phyloP scores from a whole-genome alignment of 1,284 basidiomycete species.

The Ceratobasidium sp. region DNA sequence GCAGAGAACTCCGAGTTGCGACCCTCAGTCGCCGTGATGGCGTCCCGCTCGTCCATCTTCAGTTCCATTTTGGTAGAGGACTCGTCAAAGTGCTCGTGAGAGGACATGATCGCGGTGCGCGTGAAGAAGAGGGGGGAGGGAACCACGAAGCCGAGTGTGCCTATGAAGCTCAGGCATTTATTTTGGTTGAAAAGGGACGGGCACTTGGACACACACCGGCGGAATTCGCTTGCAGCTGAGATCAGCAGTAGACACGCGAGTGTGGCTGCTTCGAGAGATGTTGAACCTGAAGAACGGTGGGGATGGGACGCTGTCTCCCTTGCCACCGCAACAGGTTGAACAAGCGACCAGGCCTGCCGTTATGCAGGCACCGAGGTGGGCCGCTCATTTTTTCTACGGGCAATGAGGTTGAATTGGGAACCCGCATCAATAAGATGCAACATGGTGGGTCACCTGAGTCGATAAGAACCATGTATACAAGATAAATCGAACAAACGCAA shows the following conservation, averaged over 20 bases:
- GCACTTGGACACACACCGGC: constrained; percentile 23
- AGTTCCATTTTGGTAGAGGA: constrained; percentile 25
- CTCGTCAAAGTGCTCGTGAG: constrained; percentile 31
- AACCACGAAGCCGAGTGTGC: background rate
- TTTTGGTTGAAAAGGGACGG: constrained; percentile 35
- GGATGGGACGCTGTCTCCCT: constrained; percentile 26
- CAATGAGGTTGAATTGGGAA: background rate
- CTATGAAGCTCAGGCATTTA: constrained; percentile 24
- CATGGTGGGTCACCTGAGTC: constrained; percentile 23
- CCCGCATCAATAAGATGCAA: constrained; percentile 3
- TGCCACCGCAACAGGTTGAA: constrained; percentile 1
- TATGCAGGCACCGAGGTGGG: background rate
- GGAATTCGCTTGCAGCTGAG: constrained; percentile 37
- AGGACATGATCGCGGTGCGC: constrained; percentile 3
- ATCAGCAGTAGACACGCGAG: constrained; percentile 44
- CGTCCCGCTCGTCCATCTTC: background rate
- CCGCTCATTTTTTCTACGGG: constrained; percentile 4
- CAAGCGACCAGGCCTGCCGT: background rate
- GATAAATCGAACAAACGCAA: constrained; percentile 24
- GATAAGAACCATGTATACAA: constrained; percentile 13
- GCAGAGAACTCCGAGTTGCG: constrained; percentile 32
- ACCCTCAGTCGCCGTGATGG: constrained; percentile 6
- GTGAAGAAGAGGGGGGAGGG: constrained; percentile 7
- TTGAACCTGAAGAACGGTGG: constrained; percentile 13
- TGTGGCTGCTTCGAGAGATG: constrained; percentile 36